A percentile compares a stretch with the other conserved stretches of the same genome.
Conservation (phyloP, 345 rosid genomes). For the Hirschfeldia incana region DNA sequence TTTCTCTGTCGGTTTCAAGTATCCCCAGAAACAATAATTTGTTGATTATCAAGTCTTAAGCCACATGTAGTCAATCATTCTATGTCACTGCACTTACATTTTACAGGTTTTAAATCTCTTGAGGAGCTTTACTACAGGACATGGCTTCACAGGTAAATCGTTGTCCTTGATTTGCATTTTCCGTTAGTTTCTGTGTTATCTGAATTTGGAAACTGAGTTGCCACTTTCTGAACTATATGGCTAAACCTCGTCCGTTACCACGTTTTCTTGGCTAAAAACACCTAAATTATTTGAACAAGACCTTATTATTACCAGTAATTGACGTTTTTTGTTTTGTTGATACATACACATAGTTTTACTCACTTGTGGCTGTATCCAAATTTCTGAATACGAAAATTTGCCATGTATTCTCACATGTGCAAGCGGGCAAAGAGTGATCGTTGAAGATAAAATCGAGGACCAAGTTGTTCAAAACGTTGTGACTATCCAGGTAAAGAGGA, state of each 20-base stretch:
- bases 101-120: slow-evolving; percentile 86
- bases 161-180: background rate
- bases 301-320: too few relatives aligned
- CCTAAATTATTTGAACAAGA: too few relatives aligned
- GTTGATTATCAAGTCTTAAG: background rate
- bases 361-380: too few relatives aligned
- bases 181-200: slow-evolving; percentile 4
- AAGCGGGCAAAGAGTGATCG: slow-evolving; percentile 83
- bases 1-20: too few relatives aligned
- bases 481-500: slow-evolving; percentile 67
- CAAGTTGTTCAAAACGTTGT: slow-evolving; percentile 59
- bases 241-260: background rate
- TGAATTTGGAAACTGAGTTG: background rate
- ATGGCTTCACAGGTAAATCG: slow-evolving; percentile 92
- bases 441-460: slow-evolving; percentile 60
- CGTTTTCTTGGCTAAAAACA: too few relatives aligned
- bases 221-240: background rate
- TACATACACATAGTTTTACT: background rate
- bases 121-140: slow-evolving; percentile 78
- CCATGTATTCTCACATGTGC: slow-evolving; percentile 21
- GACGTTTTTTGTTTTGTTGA: too few relatives aligned
- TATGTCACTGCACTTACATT: background rate
- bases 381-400: too few relatives aligned
- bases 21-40: too few relatives aligned
- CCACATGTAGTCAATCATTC: background rate